Base-by-base conservation (phyloP, 305 asterid species). In the Fraxinus velutina region DNA sequence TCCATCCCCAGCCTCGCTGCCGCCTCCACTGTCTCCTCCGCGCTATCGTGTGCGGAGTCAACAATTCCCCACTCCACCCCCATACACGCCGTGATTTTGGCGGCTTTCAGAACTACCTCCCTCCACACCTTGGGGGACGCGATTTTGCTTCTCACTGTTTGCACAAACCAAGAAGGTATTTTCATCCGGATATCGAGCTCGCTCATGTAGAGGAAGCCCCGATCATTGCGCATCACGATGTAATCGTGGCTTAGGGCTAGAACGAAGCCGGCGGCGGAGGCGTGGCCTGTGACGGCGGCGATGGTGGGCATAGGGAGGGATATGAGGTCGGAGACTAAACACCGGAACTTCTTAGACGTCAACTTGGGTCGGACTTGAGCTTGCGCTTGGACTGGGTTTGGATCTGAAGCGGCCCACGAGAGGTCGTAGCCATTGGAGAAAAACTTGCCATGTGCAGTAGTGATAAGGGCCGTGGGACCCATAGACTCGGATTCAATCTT, bases 351-450 rank as follows among this genome's bases (percentile, higher is more conserved):
- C 78, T 78, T 79, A 4, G 91, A 85, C 94, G 91, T 83, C 36
- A 79, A 55, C 33, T 72, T 78, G 62, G 81, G 6, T 0, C 90
- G 86, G 70, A 30, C 2, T 3, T 0, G 79, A 60, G 36, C 42
- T 42, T 34, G 66, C 13, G 44, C 12, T 15, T 30, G 76, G n/a
- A 24, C n/a, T 29, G 78, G 83, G 78, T 75, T 78, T 1, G 4
- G 81, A 22, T 90, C 79, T 12, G 89, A 84, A 6, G 57, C 17
- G 22, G 91, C 90, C 96, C 97, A 90, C 0, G 76, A 21, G 7
- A 91, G 92, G 75, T 93, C 96, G 88, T 87, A 93, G 47, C 97
- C 97, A 66, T 91, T 93, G 88, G 93, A 89, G 90, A 90, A 93
- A 87, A 89, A 91, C 76, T 93, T 91, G 22, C 94, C 97, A 1